Evolutionary conservation across 345 rosid genomes (phyloP), one percentile per base, ranked within the genome.

Genomic region (Lepidium africanum): DNA sequence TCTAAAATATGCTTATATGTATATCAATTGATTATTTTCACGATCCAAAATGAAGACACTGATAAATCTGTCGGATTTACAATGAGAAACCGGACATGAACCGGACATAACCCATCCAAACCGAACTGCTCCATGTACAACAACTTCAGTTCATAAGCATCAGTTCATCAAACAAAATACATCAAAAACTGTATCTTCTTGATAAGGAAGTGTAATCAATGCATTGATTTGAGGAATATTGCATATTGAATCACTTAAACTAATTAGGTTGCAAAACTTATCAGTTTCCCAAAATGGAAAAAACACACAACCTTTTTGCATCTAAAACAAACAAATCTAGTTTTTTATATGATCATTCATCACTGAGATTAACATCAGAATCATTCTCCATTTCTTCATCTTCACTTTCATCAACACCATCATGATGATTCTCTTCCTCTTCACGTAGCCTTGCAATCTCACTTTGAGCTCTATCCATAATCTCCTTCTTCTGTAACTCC

Each of bases 401-500:
- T n/a, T 70, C 79, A 63, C 41, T 35, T 16, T 17, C 43, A 68
- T 6, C 60, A 55, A 0, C 60, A 38, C 14, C 71, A 17, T 4
- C 58, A 51, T 38, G 36, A 64, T 70, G 10, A 58, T 82, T 87
- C 33, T 80, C 88, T 4, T 82, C 89, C 1, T 65, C 81, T 51
- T 77, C 82, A 47, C 77, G 79, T 51, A 94, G 70, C 79, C 81
- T 86, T n/a, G 84, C 94, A 61, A 95, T 91, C 81, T 90, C 97
- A 7, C 78, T 85, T 60, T 82, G 88, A 17, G 87, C 91, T 75
- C 86, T 87, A 66, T 91, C 96, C 79, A 89, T 75, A 65, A 94
- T 91, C 85, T 87, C 87, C 73, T 80, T 83, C 84, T 85, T 89
- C 75, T 91, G 97, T 83, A 82, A 63, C 79, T 95, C 99, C 81